Percentiles rank a stretch among this genome's conserved stretches.
Conservation (phyloP, 805 yeast genomes). For the Cyberlindnera lachancei region DNA sequence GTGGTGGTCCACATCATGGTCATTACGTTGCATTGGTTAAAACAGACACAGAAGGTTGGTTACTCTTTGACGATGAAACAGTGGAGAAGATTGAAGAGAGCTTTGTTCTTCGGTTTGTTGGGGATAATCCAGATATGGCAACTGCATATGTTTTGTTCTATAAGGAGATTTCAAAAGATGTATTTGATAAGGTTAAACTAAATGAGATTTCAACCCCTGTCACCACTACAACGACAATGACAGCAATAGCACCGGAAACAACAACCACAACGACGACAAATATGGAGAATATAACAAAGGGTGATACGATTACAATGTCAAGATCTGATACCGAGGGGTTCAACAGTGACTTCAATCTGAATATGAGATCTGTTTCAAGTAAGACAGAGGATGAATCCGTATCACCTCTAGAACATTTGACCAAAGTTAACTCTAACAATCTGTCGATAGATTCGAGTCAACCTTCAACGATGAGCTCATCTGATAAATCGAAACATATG, state of each 20-base stretch:
- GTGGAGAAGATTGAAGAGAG: conserved; percentile 82
- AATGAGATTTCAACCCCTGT: neutral
- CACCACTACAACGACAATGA: no score
- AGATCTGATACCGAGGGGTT: conserved; percentile 3
- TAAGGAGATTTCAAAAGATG: conserved; percentile 43
- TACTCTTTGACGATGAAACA: conserved; percentile 90
- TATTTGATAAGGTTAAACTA: conserved; percentile 15
- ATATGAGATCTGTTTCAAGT: conserved; percentile 4
- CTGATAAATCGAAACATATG: conserved; percentile 5
- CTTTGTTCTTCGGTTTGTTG: conserved; percentile 79
- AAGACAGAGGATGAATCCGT: conserved; percentile 7
- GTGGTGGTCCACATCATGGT: conserved; percentile 97
- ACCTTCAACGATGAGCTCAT: conserved; percentile 13
- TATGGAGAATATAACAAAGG: no score
- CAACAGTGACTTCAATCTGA: conserved; percentile 9
- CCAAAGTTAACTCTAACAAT: conserved; percentile 10
- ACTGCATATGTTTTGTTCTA: conserved; percentile 89
- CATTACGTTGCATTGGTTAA: conserved; percentile 88
- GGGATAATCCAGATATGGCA: conserved; percentile 81
- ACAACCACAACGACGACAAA: no score
- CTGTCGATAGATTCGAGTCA: conserved; percentile 13
- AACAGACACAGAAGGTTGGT: conserved; percentile 75
- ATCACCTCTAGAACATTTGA: conserved; percentile 16
- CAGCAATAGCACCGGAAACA: no score
- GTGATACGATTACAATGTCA: neutral